Percentiles rank a stretch among this genome's conserved stretches.
phyloP scores from a whole-genome alignment of 805 yeast species.

The Candida odintsovae region DNA sequence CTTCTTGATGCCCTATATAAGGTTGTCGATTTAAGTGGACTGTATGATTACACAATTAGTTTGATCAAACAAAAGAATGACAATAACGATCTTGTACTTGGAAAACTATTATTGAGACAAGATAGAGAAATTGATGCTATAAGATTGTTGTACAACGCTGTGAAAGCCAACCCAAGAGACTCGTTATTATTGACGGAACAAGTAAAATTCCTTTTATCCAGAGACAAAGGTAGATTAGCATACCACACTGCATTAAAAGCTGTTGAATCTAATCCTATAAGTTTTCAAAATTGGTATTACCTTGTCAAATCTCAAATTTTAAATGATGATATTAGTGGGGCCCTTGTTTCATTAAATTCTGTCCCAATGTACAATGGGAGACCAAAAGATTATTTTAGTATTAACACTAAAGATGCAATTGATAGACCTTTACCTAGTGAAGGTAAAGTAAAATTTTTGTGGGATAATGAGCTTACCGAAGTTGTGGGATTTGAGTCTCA shows the following conservation, averaged over 20 bases:
- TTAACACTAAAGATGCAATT: constrained; percentile 38
- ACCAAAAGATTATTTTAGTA: constrained; percentile 34
- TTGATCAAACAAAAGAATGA: constrained; percentile 24
- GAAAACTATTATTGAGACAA: constrained; percentile 26
- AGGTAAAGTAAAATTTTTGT: constrained; percentile 44
- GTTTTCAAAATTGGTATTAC: constrained; percentile 66
- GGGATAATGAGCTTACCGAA: constrained; percentile 30
- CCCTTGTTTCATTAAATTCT: constrained; percentile 64
- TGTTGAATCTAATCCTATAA: constrained; percentile 66
- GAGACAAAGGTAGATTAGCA: constrained; percentile 51
- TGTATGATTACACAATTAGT: constrained; percentile 34
- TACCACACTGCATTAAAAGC: constrained; percentile 52
- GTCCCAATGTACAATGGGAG: constrained; percentile 58
- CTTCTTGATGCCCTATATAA: constrained; percentile 66
- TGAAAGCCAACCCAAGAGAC: constrained; percentile 20
- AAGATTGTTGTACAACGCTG: constrained; percentile 22
- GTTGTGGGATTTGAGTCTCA: constrained; percentile 24
- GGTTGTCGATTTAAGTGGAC: constrained; percentile 32
- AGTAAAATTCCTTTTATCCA: constrained; percentile 53
- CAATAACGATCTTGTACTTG: constrained; percentile 25
- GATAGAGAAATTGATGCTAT: constrained; percentile 33
- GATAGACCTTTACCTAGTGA: constrained; percentile 48
- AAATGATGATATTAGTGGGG: constrained; percentile 47
- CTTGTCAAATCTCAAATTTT: constrained; percentile 57
- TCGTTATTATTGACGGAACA: constrained; percentile 34